Base-by-base conservation (phyloP, 768 basidiomycete species). In the Pulveroboletus sp. region DNA sequence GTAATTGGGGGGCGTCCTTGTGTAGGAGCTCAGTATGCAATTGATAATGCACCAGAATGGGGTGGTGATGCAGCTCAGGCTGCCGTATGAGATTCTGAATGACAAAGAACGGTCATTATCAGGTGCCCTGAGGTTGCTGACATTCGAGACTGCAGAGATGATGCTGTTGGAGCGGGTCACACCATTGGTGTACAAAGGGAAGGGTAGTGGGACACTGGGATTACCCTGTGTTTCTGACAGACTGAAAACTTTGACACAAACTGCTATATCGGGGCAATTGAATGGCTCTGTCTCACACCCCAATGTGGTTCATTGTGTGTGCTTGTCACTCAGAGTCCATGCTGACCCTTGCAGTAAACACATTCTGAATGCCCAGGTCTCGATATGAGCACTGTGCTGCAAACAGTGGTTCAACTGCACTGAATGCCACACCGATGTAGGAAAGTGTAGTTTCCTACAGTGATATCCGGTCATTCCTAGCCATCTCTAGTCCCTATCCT, bases 361-460 rank as follows among this genome's bases (percentile, higher is more conserved):
- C 64, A 79, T 99, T 53, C 73, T 99, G 43, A 99, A 99, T 70
- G 91, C 90, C 0, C 95, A 98, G 71, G 96, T 96, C 20, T 80
- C 94, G 31, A 90, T 99, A 58, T 86, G 95, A 23, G 92, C 95
- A 5, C 93, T 94, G 4, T 98, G 96, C 71, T 98, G 96, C 81
- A 89, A 90, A 68, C 86, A 85, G 60, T 99, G 95, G 94, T 98
- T 82, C 63, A 96, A 99, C 74, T 98, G 95, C 63, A 74, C 93
- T 3, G 86, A 97, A 72, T 99, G 95, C 66, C 95, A 99, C 64
- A 89, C 82, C 0, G 95, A 96, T n/a, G n/a, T n/a, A n/a, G n/a
- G n/a, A n/a, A n/a, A n/a, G n/a, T n/a, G n/a, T n/a, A n/a, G n/a
- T n/a, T n/a, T n/a, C n/a, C n/a, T n/a, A n/a, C n/a, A n/a, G n/a